Percentiles rank a stretch among this genome's conserved stretches.
Evolutionary conservation across 257 asterid genomes (phyloP).

Genomic region (Plantago ovata): DNA sequence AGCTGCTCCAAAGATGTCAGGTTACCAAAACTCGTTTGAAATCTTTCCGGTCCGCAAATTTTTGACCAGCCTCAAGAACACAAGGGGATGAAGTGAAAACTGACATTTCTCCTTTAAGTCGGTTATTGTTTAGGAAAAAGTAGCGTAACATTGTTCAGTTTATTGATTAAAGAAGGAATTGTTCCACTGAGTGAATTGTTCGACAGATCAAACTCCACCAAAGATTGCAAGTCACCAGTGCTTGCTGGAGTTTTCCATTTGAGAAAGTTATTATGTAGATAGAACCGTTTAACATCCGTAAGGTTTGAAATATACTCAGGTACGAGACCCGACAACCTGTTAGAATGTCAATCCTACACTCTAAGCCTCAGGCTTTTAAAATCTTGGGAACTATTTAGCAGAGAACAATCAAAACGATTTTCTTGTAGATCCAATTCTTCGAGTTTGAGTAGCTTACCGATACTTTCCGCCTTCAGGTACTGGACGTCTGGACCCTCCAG

Average conservation of each 20-base stretch:
- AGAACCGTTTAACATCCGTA: constrained; percentile 28
- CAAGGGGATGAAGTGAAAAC: constrained; percentile 30
- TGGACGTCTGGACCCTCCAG: constrained; percentile 40
- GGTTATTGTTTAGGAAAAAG: constrained; percentile 41
- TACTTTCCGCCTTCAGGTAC: constrained; percentile 47
- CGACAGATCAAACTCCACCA: constrained; percentile 47
- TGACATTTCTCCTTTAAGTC: constrained; percentile 46
- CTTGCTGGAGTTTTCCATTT: constrained; percentile 38
- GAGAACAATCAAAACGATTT: constrained; percentile 35
- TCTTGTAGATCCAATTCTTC: constrained; percentile 38
- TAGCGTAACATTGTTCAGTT: constrained; percentile 18
- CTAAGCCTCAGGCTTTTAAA: constrained; percentile 32
- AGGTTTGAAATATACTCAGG: constrained; percentile 35
- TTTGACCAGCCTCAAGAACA: constrained; percentile 35
- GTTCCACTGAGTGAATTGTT: constrained; percentile 42
- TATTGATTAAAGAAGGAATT: constrained; percentile 46
- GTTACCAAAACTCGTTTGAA: constrained; percentile 45
- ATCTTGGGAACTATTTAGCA: constrained; percentile 40
- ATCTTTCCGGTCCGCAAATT: constrained; percentile 45
- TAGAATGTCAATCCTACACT: constrained; percentile 32
- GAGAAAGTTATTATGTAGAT: constrained; percentile 38
- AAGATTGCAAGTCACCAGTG: constrained; percentile 36
- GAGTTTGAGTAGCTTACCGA: constrained; percentile 43
- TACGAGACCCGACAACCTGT: constrained; percentile 36
- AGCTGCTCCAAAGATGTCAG: constrained; percentile 32